Evolutionary conservation across 345 rosid genomes (phyloP), one percentile per base, ranked within the genome.

Genomic region (Sonneratia alba): DNA sequence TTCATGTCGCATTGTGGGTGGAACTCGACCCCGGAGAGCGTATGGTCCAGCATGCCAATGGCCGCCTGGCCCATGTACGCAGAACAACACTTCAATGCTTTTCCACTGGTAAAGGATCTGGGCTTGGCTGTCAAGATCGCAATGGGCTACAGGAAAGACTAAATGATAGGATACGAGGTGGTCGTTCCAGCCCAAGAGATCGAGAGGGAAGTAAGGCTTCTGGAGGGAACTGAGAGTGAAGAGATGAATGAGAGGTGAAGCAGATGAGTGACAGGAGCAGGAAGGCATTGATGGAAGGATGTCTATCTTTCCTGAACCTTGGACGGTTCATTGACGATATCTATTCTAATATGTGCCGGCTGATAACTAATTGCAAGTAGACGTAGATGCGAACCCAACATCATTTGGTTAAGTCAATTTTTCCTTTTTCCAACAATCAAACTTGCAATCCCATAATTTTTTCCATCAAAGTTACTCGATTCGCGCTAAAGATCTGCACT

Each of bases 1-100:
- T 89, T 87, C 27, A 87, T 89, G 13, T 79, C 88, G 6, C 89
- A 89, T 22, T 83, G 89, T 8, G 89, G 91, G 4, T 86, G 92
- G 92, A 86, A 87, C 65, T 89, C 95, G 0, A 78, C 36, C 0
- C 38, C 86, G 4, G 92, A 89, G 75, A 83, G 87, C 34, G 37
- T 86, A 22, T 85, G 89, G 89, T 82, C 77, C 22, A 87, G 86
- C 1, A 84, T 85, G 32, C 89, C 86, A 0, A 71, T 76, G 0
- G 86, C 87, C 1, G 74, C 85, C 0, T 85, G 90, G 89, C 96
- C 92, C 37, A 8, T 84, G 72, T 59, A 78, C 38, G 80, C 75
- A 0, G 89, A 89, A 65, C 96, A 89, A 36, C 88, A 84, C 9
- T 4, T 85, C 40, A 89, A 87, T 14, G 91, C 90, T 0, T 89